phyloP scores from a whole-genome alignment of 2,329 filamentous ascomycete species.

The Alternaria arbusti region DNA sequence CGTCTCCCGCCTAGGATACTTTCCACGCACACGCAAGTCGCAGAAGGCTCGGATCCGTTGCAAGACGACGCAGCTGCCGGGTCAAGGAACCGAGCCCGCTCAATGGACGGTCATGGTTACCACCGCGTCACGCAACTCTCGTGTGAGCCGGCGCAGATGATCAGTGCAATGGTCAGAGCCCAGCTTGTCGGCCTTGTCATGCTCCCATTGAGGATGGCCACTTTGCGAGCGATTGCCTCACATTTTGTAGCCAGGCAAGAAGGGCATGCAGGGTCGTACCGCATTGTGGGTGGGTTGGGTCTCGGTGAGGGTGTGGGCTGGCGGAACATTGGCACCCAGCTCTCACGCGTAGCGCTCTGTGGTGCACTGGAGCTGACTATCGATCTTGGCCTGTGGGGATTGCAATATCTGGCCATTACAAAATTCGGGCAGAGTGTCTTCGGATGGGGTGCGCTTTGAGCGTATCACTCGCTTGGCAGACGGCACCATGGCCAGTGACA shows the following conservation, averaged over 20 bases:
- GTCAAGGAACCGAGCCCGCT: conserved; percentile 5
- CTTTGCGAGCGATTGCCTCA: conserved; percentile 39
- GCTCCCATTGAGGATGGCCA: conserved; percentile 40
- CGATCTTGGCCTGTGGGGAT: conserved; percentile 44
- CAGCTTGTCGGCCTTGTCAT: conserved; percentile 40
- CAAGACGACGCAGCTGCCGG: conserved; percentile 11
- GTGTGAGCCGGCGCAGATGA: conserved; percentile 40
- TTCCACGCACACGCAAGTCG: conserved; percentile 36
- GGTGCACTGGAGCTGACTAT: conserved; percentile 40
- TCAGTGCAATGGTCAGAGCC: conserved; percentile 39
- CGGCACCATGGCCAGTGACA: not conserved
- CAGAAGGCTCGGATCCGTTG: conserved; percentile 15
- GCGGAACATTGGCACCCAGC: conserved; percentile 27
- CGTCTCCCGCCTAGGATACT: conserved; percentile 42
- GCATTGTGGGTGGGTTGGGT: conserved; percentile 15
- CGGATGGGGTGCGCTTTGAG: conserved; percentile 45
- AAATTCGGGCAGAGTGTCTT: conserved; percentile 38
- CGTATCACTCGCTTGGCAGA: not conserved
- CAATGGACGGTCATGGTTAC: conserved; percentile 14
- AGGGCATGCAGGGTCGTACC: conserved; percentile 9
- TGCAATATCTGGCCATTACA: conserved; percentile 39
- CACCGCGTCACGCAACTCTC: conserved; percentile 48
- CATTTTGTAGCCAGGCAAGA: conserved; percentile 32
- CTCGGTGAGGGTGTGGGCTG: conserved; percentile 18
- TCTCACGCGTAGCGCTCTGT: conserved; percentile 44